A percentile compares a stretch with the other conserved stretches of the same genome.
Evolutionary conservation across 2,329 filamentous ascomycete species (phyloP).

Genomic region (Calonectria crousiana): DNA sequence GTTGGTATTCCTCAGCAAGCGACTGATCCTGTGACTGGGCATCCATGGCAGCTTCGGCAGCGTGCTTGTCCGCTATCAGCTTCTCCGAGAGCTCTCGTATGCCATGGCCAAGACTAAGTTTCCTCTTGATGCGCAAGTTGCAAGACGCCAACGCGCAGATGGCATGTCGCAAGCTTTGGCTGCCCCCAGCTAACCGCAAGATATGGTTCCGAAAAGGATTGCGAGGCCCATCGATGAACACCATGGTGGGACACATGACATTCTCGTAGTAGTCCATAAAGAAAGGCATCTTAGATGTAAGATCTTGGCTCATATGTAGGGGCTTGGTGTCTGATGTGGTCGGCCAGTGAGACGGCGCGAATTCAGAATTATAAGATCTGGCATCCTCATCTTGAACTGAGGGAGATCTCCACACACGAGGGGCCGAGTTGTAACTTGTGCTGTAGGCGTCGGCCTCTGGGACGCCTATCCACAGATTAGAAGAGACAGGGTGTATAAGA

Average conservation of each 20-base stretch:
- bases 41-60: conserved; percentile 58
- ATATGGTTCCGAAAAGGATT: conserved; percentile 92
- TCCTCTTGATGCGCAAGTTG: conserved; percentile 88
- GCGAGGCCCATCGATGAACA: conserved; percentile 86
- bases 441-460: conserved; percentile 66
- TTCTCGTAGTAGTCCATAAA: conserved; percentile 95
- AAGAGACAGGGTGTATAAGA: conserved; percentile 51
- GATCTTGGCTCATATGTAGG: conserved; percentile 68
- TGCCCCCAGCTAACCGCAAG: conserved; percentile 80
- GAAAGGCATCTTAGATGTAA: conserved; percentile 84
- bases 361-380: conserved; percentile 57
- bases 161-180: conserved; percentile 89
- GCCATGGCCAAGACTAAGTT: conserved; percentile 71
- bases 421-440: conserved; percentile 62
- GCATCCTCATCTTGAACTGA: conserved; percentile 59
- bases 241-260: conserved; percentile 90
- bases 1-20: conserved; percentile 84
- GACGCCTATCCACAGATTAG: conserved; percentile 58
- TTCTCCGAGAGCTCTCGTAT: conserved; percentile 64
- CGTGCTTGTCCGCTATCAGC: conserved; percentile 59
- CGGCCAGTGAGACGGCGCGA: conserved; percentile 62
- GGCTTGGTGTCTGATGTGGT: conserved; percentile 58
- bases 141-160: conserved; percentile 91
- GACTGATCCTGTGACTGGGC: conserved; percentile 72
- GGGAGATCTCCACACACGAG: conserved; percentile 60